Percentiles rank a stretch among this genome's conserved stretches.
Conservation (phyloP, 2,329 filamentous ascomycete species). For the Ilyonectria robusta region DNA sequence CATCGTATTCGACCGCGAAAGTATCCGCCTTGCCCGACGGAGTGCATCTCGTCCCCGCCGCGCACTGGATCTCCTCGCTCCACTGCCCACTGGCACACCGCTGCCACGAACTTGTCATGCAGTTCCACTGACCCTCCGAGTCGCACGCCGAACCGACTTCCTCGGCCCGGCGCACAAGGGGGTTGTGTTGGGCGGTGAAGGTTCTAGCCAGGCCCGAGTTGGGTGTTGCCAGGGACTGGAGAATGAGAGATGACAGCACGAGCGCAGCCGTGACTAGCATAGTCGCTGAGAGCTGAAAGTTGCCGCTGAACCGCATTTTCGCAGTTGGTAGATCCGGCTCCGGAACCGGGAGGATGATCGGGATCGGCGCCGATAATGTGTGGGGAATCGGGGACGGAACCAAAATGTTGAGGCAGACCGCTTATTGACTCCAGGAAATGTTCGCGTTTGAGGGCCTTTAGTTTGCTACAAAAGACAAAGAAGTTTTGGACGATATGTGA, state of each 20-base stretch:
- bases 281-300: slow-evolving; percentile 8
- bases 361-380: slow-evolving; percentile 32
- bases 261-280: slow-evolving; percentile 24
- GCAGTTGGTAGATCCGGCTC: slow-evolving; percentile 7
- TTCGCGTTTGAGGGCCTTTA: too few species aligned
- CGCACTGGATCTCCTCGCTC: slow-evolving; percentile 60
- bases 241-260: slow-evolving; percentile 26
- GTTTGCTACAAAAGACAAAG: not conserved
- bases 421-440: not conserved
- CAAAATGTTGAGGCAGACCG: not conserved
- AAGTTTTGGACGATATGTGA: not conserved
- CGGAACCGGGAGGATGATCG: slow-evolving; percentile 29
- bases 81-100: slow-evolving; percentile 64
- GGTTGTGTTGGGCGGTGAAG: slow-evolving; percentile 2
- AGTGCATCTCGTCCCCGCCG: slow-evolving; percentile 61
- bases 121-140: slow-evolving; percentile 69
- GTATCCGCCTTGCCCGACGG: slow-evolving; percentile 57
- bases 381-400: slow-evolving; percentile 27
- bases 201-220: slow-evolving; percentile 7
- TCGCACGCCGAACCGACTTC: slow-evolving; percentile 57
- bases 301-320: slow-evolving; percentile 30
- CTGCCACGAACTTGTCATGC: slow-evolving; percentile 64
- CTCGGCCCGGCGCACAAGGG: slow-evolving; percentile 44
- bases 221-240: slow-evolving; percentile 20
- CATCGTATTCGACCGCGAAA: slow-evolving; percentile 17